Evolutionary conservation across 176 grass and related monocot genomes (phyloP).

Genomic region (Aegilops tauschii): DNA sequence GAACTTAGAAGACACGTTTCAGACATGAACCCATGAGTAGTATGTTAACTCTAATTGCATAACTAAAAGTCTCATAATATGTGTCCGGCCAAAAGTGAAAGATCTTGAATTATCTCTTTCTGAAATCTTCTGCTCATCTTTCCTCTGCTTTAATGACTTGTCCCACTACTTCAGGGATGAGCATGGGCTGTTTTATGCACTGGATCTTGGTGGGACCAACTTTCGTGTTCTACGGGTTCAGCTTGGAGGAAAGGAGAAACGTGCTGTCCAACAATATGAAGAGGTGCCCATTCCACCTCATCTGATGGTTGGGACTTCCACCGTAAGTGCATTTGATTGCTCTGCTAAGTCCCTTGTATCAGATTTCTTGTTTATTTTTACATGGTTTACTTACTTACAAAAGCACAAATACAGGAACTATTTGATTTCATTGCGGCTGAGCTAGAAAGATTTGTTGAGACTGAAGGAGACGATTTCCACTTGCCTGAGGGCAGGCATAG

Average conservation of each 20-base stretch:
- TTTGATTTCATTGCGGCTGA: constrained; percentile 91
- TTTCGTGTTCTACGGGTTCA: constrained; percentile 85
- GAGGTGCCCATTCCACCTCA: constrained; percentile 85
- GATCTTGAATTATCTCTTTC: neutral
- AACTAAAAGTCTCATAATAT: neutral
- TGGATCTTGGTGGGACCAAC: constrained; percentile 95
- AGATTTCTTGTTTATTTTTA: constrained; percentile 15
- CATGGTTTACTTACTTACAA: constrained; percentile 30
- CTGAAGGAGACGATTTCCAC: constrained; percentile 76
- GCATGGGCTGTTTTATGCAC: constrained; percentile 77
- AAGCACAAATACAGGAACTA: constrained; percentile 53
- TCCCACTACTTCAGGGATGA: constrained; percentile 54
- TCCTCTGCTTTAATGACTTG: constrained; percentile 20
- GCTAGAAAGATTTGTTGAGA: constrained; percentile 66
- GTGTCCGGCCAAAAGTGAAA: neutral
- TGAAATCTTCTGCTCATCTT: neutral
- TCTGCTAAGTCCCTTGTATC: constrained; percentile 8
- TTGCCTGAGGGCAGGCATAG: constrained; percentile 71
- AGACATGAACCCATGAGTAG: neutral
- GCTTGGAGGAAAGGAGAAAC: constrained; percentile 60
- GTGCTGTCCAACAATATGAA: constrained; percentile 60
- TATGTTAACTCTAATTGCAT: neutral
- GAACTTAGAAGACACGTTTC: neutral
- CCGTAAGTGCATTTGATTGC: constrained; percentile 38
- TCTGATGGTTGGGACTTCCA: constrained; percentile 79